Evolutionary conservation across 1,284 basidiomycete species (phyloP), one percentile per base, ranked within the genome.

Genomic region (Fomitopsis palustris): DNA sequence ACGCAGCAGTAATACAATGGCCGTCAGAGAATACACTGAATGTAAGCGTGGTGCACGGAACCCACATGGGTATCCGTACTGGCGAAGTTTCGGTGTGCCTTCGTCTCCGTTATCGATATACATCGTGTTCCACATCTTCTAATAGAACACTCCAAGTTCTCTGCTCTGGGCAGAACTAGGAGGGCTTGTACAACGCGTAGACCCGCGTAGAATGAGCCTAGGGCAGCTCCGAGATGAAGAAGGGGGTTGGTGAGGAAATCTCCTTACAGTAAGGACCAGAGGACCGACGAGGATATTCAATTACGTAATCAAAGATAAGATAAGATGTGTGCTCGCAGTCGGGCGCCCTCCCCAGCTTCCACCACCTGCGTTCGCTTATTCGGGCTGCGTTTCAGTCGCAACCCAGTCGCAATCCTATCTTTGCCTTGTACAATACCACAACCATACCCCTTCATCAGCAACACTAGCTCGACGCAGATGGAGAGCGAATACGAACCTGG

Each of bases 401-500:
- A 31, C 45, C 27, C 9, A 9, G 4, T 5, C 17, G 10, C 16
- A 27, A 52, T 27, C 27, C 8, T 33, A n/a, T 10, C 23, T 51
- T 17, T 10, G 31, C 14, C 16, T 51, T 31, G 47, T 14, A 33
- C 47, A 6, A 16, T 31, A n/a, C n/a, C n/a, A n/a, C n/a, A n/a
- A n/a, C n/a, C n/a, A n/a, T 14, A 51, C 25, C 45, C 16, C 9
- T 23, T 17, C 25, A 51, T 9, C 25, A 49, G 45, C 23, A 51
- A n/a, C 42, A 27, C 35, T n/a, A n/a, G n/a, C 47, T 14, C 49
- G 10, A 53, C 38, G 29, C 25, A 31, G 43, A 16, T 5, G 31
- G 19, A 35, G 14, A 27, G 37, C 19, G 27, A 37, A 14, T 21
- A 38, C 41, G 61, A 68, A 41, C 63, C 70, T 27, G 74, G 76